phyloP scores from a whole-genome alignment of 208 protist genomes.

The Tritrichomonas musculus region DNA sequence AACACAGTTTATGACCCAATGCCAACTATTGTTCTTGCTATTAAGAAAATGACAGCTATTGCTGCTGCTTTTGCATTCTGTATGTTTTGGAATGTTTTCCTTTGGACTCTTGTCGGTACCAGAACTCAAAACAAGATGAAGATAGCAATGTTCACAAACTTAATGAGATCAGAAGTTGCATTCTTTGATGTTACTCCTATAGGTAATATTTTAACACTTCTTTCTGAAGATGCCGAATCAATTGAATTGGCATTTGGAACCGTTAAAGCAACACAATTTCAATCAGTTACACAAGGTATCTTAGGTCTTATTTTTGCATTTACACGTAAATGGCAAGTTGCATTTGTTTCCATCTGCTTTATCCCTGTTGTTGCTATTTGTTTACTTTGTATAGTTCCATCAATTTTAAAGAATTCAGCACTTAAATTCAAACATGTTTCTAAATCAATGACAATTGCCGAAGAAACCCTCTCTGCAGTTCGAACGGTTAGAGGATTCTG shows the following conservation, averaged over 20 bases:
- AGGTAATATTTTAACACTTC: constrained; percentile 20
- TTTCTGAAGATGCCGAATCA: background rate
- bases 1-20: background rate
- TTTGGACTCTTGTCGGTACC: background rate
- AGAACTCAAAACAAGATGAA: background rate
- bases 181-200: constrained; percentile 19
- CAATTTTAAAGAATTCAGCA: background rate
- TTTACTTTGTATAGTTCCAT: background rate
- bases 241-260: background rate
- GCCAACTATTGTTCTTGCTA: background rate
- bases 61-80: background rate
- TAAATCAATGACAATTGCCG: constrained; percentile 30
- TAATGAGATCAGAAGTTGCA: background rate
- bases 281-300: background rate
- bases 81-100: background rate
- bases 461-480: constrained; percentile 34
- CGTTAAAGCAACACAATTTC: background rate
- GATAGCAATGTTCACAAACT: background rate
- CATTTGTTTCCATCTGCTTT: background rate
- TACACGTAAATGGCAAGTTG: background rate
- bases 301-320: background rate
- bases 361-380: background rate
- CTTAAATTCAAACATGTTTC: background rate
- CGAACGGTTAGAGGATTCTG: constrained; percentile 34
- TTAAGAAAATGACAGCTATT: background rate